Conservation (phyloP, 208 protist genomes). For the Angomonas ambiguus region DNA sequence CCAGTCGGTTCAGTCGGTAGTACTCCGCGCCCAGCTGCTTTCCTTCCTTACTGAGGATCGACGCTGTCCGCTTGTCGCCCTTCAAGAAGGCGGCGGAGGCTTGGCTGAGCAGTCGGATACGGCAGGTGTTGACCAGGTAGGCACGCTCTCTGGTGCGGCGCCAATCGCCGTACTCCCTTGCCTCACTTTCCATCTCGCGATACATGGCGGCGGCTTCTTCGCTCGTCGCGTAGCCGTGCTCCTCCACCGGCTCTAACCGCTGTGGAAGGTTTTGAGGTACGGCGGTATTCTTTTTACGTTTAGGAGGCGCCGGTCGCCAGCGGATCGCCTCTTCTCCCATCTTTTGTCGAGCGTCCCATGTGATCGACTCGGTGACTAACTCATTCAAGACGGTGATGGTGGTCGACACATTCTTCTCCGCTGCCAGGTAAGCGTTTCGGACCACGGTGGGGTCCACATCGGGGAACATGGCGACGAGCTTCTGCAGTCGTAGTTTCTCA, state of each 20-base stretch:
- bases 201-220: not conserved
- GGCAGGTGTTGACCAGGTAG: constrained; percentile 58
- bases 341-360: constrained; percentile 20
- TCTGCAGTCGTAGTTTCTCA: constrained; percentile 39
- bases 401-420: constrained; percentile 24
- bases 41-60: constrained; percentile 50
- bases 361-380: constrained; percentile 37
- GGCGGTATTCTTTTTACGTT: not conserved
- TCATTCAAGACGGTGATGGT: constrained; percentile 47
- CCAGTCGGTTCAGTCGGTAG: constrained; percentile 65
- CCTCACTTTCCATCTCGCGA: not conserved
- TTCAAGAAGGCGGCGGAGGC: constrained; percentile 55
- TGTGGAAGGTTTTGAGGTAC: not conserved
- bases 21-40: constrained; percentile 63
- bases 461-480: constrained; percentile 56
- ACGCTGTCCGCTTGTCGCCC: constrained; percentile 45
- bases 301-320: constrained; percentile 5
- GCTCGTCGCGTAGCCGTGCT: not conserved
- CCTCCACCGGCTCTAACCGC: not conserved
- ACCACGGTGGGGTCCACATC: constrained; percentile 41
- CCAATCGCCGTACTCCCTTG: constrained; percentile 58
- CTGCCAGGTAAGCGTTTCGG: constrained; percentile 33
- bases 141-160: constrained; percentile 58
- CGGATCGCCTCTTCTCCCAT: constrained; percentile 16
- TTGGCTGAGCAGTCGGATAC: constrained; percentile 46